Evolutionary conservation across 163 green algal species (phyloP), one percentile per base, ranked within the genome.

Genomic region (Volvox carteri): DNA sequence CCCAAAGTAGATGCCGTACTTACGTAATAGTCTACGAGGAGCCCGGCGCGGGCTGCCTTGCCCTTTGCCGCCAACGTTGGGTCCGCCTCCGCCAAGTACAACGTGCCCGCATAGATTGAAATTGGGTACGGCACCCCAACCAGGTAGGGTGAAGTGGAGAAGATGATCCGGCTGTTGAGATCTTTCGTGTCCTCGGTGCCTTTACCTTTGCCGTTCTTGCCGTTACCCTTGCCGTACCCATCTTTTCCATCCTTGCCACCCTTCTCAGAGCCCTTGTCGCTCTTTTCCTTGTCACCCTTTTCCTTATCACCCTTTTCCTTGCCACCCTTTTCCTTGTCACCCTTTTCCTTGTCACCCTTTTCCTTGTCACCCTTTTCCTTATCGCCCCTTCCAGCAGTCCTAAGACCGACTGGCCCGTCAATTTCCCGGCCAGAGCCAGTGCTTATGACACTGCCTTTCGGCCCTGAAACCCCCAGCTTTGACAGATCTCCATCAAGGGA

Each of bases 71-170:
- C 39, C 33, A 86, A 77, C 85, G 60, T 6, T 9, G 85, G 85
- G 58, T 90, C 85, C 11, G 76, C 85, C 85, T 90, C 85, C 33
- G 85, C 74, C 0, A 90, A 21, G 33, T 90, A 90, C 44, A 90
- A 44, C 42, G 18, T 30, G 25, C 86, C 86, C 28, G 77, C 48
- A 39, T 90, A 90, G 16, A 90, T 54, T 5, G 76, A 87, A 0
- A 70, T 48, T 0, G 78, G 65, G 77, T 90, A 90, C 23, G 86
- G 86, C 52, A 84, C 54, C 16, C 21, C 14, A 25, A 83, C 30
- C 4, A 90, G 37, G 1, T 35, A 8, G 14, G 86, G 46, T n/a
- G 52, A 42, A 4, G 77, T 39, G 3, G 86, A 75, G n/a, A 90
- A 90, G 16, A 90, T 42, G 39, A 90, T 77, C 33, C 86, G 86